Base-by-base conservation (phyloP, 352 stramenopile genomes). In the Hyphochytrium catenoides region DNA sequence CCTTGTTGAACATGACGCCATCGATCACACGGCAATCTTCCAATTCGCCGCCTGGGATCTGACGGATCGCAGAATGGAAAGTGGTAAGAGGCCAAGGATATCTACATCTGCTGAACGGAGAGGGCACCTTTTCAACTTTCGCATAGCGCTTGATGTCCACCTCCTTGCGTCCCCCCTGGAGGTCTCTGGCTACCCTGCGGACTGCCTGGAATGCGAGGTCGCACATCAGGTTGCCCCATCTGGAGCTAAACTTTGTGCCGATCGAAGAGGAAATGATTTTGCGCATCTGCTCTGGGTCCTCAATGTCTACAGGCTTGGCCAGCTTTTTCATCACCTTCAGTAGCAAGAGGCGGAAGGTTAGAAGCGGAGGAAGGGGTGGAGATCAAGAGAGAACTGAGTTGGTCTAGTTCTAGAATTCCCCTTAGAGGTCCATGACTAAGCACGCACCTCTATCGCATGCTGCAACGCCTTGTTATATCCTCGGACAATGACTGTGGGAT, bases 1-100 rank as follows among this genome's bases (percentile, higher is more conserved):
- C 92, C 66, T 99, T 99, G 69, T 98, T 97, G 63, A 99, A 95
- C 89, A 99, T 98, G 37, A 98, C 74, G 38, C 92, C 92, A 48
- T 89, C 79, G 18, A 99, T 61, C 24, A 99, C 91, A 23, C 61
- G 56, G 42, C 69, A 94, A 51, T 95, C 78, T 26, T 69, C 61
- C 8, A 95, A 52, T 54, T 98, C 89, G 35, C 92, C 92, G 29
- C 92, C 92, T 0, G 92, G 92, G 32, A 93, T 60, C 38, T 45
- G 21, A 7, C 12, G 12, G 16, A 12, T 8, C 9, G 11, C 8
- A 27, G 9, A 3, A 18, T 39, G 4, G 9, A 27, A 26, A 36
- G 12, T 27, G 12, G 25, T 36, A 36, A 36, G 12, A 36, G 12
- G 12, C 12, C 12, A 36, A 27, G 25, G 12, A 36, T 30, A 30